These are phyloP conservation scores for Sesbania bispinosa DNA, from an alignment of 306 rosid genomes.

Conservation along the genomic window DNA sequence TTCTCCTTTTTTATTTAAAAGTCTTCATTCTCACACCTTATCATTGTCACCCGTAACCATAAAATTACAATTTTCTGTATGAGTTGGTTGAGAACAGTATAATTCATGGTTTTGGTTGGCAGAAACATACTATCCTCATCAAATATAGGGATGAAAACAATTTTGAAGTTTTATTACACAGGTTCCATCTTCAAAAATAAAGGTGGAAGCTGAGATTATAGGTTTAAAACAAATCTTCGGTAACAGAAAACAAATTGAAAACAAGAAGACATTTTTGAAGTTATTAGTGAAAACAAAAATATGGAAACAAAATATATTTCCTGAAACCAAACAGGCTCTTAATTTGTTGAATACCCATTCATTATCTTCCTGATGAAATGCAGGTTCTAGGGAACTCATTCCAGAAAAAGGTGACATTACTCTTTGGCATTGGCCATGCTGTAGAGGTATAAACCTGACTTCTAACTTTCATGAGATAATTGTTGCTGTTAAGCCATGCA, in stretches of 20 bases:
- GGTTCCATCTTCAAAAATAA: not conserved
- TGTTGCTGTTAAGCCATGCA: slow-evolving; percentile 5
- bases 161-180: not conserved
- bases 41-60: not conserved
- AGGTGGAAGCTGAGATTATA: not conserved
- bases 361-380: slow-evolving; percentile 30
- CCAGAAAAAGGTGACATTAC: slow-evolving; percentile 74
- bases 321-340: not conserved
- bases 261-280: not conserved
- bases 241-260: not conserved
- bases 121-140: not conserved
- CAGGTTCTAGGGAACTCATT: slow-evolving; percentile 98
- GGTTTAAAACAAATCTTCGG: not conserved
- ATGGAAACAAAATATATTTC: not conserved
- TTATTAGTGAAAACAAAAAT: not conserved
- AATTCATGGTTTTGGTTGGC: not conserved
- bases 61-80: slow-evolving; percentile 1
- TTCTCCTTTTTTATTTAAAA: slow-evolving; percentile 2
- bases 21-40: not conserved
- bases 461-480: not conserved
- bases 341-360: not conserved
- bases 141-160: not conserved
- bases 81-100: not conserved
- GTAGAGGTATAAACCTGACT: slow-evolving; percentile 60
- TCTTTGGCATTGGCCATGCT: slow-evolving; percentile 83